Base-by-base conservation (phyloP, 257 asterid species). In the Leonotis leonurus region DNA sequence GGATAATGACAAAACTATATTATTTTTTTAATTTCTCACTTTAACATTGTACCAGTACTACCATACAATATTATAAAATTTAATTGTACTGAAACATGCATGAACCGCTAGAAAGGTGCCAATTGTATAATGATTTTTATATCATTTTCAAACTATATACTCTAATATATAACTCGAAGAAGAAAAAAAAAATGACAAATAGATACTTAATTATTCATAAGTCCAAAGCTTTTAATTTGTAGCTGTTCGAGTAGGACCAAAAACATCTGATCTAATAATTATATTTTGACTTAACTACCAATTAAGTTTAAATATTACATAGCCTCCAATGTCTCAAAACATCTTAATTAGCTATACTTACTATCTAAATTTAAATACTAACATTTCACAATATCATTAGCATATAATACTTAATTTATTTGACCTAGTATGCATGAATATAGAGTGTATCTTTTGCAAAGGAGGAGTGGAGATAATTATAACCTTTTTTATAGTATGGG, bases 1-100 rank as follows among this genome's bases (percentile, higher is more conserved):
- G 78, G 78, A 81, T 45, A 77, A 67, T 79, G 97, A 86, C 95
- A 84, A 84, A 84, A 63, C 18, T 53, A 60, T 16, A 0, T 13
- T 21, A 11, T 44, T 62, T 70, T 57, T n/a, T 36, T 16, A n/a
- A 40, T 60, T 39, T 9, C 13, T 1, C 14, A 43, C 14, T 60
- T 58, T 52, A 46, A 40, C 37, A 69, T 71, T n/a, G n/a, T n/a
- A n/a, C n/a, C n/a, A n/a, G n/a, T n/a, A n/a, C n/a, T n/a, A n/a
- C n/a, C n/a, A n/a, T n/a, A n/a, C n/a, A n/a, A 61, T 25, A 6
- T 8, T 8, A 1, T n/a, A n/a, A n/a, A n/a, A 20, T 68, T 37
- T 57, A 57, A 24, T 29, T 2, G n/a, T 59, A 56, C 39, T 48
- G 51, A 29, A 18, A 46, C 62, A 59, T n/a, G 53, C 49, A 54